Conservation (phyloP, 2,329 filamentous ascomycete species). For the Byssoonygena ceratinophila region DNA sequence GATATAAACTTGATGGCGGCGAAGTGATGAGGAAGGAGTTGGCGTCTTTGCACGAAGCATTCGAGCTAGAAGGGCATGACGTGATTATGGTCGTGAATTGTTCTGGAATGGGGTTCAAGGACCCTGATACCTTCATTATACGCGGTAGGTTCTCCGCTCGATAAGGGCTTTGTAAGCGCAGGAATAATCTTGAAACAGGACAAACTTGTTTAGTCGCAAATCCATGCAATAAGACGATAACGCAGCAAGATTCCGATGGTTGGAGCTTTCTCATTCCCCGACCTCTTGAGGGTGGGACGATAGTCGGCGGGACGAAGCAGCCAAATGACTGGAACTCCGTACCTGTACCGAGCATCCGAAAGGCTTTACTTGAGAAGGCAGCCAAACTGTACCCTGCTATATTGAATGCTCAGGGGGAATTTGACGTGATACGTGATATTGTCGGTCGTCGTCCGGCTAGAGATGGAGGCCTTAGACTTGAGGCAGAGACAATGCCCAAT, state of each 20-base stretch:
- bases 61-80: conserved; percentile 25
- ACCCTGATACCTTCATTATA: conserved; percentile 37
- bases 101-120: conserved; percentile 35
- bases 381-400: conserved; percentile 35
- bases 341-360: conserved; percentile 40
- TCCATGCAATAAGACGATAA: conserved; percentile 40
- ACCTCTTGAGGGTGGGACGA: conserved; percentile 51
- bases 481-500: conserved; percentile 38
- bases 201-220: conserved; percentile 42
- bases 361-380: conserved; percentile 38
- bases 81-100: conserved; percentile 37
- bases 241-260: conserved; percentile 52
- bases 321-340: conserved; percentile 45
- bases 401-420: conserved; percentile 27
- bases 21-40: conserved; percentile 19
- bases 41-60: conserved; percentile 26
- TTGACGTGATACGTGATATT: conserved; percentile 38
- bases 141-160: conserved; percentile 24
- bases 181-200: conserved; percentile 20
- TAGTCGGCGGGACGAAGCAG: conserved; percentile 58
- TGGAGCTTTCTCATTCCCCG: conserved; percentile 56
- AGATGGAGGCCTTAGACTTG: conserved; percentile 43
- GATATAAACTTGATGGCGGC: conserved; percentile 34
- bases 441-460: conserved; percentile 38
- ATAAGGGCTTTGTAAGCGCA: not conserved